Evolutionary conservation across 176 grass and related monocot genomes (phyloP), one percentile per base, ranked within the genome.

Genomic region (Leersia perrieri): DNA sequence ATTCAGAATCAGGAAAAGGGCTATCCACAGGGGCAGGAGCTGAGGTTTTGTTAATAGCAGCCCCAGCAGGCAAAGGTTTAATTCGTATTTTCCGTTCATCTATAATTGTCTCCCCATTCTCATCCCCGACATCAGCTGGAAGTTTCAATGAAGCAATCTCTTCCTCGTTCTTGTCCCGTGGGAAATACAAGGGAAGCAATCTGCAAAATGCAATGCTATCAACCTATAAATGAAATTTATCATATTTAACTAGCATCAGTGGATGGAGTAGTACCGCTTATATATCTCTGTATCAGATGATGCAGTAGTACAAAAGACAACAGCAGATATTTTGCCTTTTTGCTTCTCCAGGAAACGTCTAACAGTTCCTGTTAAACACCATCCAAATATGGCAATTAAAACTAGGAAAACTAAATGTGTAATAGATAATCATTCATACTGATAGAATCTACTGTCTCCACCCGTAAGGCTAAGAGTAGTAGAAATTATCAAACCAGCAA

Each of bases 81-180:
- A 94, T 98, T 89, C 95, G 92, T 81, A 98, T 98, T 89, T 98
- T 94, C 51, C 95, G 86, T 87, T 98, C 95, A 87, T 98, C 88
- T 70, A 98, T 98, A 82, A 98, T 75, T 31, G 95, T 94, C 61
- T 98, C 92, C 34, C 95, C 95, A 91, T 98, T 98, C 88, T 98
- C 95, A 80, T 98, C 95, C 63, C 95, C 95, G 62, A 98, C 92
- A 92, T 94, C 95, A 80, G 95, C 87, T 78, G 95, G 95, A 80
- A 98, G 88, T 75, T 98, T 98, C 23, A 85, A 86, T 7, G 84
- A 63, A 32, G 95, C 92, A 26, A 98, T 89, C 61, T 98, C 92
- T 89, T 98, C 95, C 88, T 98, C 95, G 53, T 89, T 86, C 80
- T 94, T 94, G 72, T 98, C 95, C 75, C 95, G 88, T 61, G 95